phyloP scores from a whole-genome alignment of 139 green algal species.

The Closterium sp. region DNA sequence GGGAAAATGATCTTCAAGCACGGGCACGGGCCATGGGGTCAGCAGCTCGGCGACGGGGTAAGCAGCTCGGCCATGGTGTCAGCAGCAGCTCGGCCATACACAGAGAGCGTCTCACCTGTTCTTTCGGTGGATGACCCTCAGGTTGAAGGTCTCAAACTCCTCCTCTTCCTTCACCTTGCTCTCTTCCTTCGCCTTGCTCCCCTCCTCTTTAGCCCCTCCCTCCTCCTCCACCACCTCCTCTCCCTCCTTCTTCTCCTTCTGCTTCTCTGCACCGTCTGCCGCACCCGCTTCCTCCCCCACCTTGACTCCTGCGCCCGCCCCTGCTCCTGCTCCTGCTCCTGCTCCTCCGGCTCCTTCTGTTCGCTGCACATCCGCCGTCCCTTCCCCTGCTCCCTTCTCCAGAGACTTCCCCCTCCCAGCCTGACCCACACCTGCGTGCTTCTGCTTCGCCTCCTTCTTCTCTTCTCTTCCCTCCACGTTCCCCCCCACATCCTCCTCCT shows the following conservation, averaged over 20 bases:
- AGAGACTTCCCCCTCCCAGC: not conserved
- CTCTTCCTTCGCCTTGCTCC: not conserved
- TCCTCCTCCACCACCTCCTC: constrained; percentile 7
- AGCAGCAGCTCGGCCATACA: too few relatives aligned
- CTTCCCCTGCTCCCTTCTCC: not conserved
- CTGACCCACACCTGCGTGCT: not conserved
- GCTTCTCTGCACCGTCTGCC: not conserved
- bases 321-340: not conserved
- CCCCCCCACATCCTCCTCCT: not conserved
- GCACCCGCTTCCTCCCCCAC: not conserved
- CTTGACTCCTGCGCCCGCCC: not conserved
- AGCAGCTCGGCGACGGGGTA: too few relatives aligned
- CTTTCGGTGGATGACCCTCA: constrained; percentile 49
- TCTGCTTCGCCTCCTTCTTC: not conserved
- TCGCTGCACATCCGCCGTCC: not conserved
- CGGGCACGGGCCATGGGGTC: not conserved
- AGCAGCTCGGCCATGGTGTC: too few relatives aligned
- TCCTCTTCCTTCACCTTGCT: constrained; percentile 12
- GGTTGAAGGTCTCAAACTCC: constrained; percentile 40
- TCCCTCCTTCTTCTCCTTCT: not conserved
- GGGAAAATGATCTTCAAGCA: not conserved
- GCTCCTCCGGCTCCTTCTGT: not conserved
- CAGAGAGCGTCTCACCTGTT: constrained; percentile 20
- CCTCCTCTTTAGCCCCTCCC: not conserved
- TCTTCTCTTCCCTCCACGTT: not conserved